phyloP scores from a whole-genome alignment of 148 eudicot species.

The Camellia japonica region DNA sequence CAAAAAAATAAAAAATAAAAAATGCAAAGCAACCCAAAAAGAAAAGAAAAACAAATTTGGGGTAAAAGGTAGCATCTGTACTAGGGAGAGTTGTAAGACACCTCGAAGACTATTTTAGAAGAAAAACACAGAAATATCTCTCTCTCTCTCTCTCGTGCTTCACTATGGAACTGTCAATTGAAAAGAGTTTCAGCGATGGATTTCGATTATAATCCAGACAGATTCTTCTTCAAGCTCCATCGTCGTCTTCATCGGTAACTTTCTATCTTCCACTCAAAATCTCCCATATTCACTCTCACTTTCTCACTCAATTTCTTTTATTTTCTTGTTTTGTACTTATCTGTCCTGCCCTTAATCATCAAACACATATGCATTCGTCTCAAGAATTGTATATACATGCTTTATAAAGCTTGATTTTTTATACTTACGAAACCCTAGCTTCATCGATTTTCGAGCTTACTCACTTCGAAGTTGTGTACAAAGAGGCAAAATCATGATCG shows the following conservation, averaged over 20 bases:
- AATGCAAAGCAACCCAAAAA: neutral
- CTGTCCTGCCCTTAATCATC: neutral
- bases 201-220: neutral
- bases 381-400: neutral
- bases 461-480: neutral
- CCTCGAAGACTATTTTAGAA: neutral
- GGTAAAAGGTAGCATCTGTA: neutral
- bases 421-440: constrained; percentile 10
- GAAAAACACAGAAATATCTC: neutral
- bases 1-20: no score
- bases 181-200: neutral
- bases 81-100: neutral
- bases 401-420: neutral
- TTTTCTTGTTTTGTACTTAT: neutral
- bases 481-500: neutral
- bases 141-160: neutral
- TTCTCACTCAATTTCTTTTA: neutral
- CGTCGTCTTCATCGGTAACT: neutral
- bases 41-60: neutral
- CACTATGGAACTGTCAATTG: neutral
- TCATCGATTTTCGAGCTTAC: neutral
- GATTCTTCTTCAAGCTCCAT: neutral
- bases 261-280: neutral
- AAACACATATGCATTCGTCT: no score
- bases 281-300: neutral